Evolutionary conservation across 345 rosid species (phyloP).

Genomic region (Xanthoceras sorbifolium): DNA sequence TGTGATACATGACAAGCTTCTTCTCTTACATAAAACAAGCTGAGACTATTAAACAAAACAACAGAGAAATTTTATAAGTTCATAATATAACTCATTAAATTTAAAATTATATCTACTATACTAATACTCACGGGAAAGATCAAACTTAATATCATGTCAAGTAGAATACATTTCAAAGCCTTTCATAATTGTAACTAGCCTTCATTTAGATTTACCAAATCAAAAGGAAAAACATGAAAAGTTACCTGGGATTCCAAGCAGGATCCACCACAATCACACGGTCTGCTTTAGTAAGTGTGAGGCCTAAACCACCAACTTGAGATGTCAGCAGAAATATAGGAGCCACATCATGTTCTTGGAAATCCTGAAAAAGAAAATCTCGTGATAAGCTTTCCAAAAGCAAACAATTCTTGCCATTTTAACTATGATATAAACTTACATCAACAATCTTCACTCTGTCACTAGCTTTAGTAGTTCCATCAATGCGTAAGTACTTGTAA

Average conservation of each 20-base stretch:
- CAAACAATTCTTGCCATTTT: neutral
- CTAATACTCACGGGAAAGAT: neutral
- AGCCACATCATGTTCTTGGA: constrained; percentile 76
- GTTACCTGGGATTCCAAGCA: constrained; percentile 97
- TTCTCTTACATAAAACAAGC: neutral
- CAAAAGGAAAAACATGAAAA: constrained; percentile 8
- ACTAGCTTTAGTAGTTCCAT: constrained; percentile 86
- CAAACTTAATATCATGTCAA: neutral
- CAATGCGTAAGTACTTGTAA: constrained; percentile 78
- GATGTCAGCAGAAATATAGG: constrained; percentile 94
- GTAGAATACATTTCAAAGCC: neutral
- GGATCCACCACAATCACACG: constrained; percentile 98
- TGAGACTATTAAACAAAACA: neutral
- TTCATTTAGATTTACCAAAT: constrained; percentile 1
- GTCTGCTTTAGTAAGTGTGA: constrained; percentile 94
- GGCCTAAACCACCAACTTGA: constrained; percentile 99
- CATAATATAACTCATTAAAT: neutral
- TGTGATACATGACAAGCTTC: neutral
- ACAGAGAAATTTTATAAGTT: neutral
- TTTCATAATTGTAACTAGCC: neutral
- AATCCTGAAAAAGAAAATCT: constrained; percentile 54
- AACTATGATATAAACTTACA: constrained; percentile 42
- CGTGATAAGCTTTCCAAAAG: neutral
- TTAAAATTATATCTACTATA: neutral
- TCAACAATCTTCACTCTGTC: constrained; percentile 84